A percentile compares a stretch with the other conserved stretches of the same genome.
Evolutionary conservation across 2,329 filamentous ascomycete species (phyloP).

Genomic region (Cordyceps farinosa): DNA sequence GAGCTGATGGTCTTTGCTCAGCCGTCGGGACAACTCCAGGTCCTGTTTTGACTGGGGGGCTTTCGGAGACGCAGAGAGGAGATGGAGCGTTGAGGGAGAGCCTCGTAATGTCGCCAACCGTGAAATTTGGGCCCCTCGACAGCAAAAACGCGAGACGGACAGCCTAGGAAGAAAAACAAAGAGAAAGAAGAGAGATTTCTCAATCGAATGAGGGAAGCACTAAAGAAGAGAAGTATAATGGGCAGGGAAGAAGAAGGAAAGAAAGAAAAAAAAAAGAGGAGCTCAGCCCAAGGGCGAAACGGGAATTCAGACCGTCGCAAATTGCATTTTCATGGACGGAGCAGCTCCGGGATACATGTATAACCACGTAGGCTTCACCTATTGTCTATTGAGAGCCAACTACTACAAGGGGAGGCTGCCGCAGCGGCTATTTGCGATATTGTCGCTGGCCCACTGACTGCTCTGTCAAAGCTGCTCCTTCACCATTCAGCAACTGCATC

Average conservation of each 20-base stretch:
- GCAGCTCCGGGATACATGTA: not conserved
- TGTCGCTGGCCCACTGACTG: not conserved
- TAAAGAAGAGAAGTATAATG: not conserved
- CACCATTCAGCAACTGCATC: not conserved
- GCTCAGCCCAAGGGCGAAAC: constrained; percentile 12
- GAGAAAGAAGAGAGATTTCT: not conserved
- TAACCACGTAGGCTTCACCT: not conserved
- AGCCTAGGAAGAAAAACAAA: not conserved
- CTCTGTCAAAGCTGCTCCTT: not conserved
- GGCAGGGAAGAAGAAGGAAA: not conserved
- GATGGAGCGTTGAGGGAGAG: not conserved
- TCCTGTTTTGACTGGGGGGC: too few species aligned
- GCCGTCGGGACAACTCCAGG: too few species aligned
- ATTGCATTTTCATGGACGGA: constrained; percentile 3
- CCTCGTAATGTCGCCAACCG: not conserved
- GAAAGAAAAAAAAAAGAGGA: constrained; percentile 11
- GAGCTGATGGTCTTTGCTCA: too few species aligned
- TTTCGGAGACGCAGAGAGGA: too few species aligned
- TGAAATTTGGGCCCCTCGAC: not conserved
- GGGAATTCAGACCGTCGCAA: constrained; percentile 10
- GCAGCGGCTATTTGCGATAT: not conserved
- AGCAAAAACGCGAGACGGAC: not conserved
- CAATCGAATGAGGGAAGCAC: not conserved
- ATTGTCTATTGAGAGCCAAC: not conserved
- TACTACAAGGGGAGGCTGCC: not conserved